A percentile compares a stretch with the other conserved stretches of the same genome.
phyloP scores from a whole-genome alignment of 1,284 basidiomycete genomes.

The Fomitopsis schrenkii region DNA sequence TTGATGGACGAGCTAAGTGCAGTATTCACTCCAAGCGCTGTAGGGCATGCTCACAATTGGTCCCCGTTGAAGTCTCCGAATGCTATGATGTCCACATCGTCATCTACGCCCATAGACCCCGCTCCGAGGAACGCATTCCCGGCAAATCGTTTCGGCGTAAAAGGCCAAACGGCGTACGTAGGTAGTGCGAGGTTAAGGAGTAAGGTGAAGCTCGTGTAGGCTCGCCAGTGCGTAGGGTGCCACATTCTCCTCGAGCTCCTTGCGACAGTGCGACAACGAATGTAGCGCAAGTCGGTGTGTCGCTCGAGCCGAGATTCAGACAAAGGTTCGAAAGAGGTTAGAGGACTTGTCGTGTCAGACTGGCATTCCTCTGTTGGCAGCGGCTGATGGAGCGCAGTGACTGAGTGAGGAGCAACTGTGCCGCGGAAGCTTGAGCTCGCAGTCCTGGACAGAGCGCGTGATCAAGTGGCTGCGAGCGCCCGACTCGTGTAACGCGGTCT shows the following conservation, averaged over 20 bases:
- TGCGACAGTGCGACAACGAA: no score
- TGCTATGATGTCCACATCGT: constrained; percentile 75
- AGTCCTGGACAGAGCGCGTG: no score
- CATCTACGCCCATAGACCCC: constrained; percentile 75
- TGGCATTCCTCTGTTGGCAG: no score
- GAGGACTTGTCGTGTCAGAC: no score
- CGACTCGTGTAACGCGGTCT: no score
- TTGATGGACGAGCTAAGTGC: constrained; percentile 24
- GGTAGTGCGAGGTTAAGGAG: neutral
- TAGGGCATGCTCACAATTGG: constrained; percentile 66
- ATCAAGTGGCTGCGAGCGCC: no score
- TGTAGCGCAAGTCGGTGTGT: no score
- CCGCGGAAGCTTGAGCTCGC: no score
- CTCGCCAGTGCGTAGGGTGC: neutral
- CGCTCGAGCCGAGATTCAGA: no score
- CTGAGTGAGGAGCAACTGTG: no score
- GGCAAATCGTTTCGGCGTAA: constrained; percentile 81
- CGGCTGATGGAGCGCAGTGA: no score
- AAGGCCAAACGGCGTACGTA: constrained; percentile 63
- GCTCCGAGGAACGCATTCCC: constrained; percentile 81
- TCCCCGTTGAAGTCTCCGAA: constrained; percentile 96
- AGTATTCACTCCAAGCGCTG: neutral
- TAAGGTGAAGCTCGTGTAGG: neutral
- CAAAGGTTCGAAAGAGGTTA: no score
- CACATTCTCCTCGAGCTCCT: neutral